Conservation (phyloP, 139 green algal species). For the Chlorella sp. region DNA sequence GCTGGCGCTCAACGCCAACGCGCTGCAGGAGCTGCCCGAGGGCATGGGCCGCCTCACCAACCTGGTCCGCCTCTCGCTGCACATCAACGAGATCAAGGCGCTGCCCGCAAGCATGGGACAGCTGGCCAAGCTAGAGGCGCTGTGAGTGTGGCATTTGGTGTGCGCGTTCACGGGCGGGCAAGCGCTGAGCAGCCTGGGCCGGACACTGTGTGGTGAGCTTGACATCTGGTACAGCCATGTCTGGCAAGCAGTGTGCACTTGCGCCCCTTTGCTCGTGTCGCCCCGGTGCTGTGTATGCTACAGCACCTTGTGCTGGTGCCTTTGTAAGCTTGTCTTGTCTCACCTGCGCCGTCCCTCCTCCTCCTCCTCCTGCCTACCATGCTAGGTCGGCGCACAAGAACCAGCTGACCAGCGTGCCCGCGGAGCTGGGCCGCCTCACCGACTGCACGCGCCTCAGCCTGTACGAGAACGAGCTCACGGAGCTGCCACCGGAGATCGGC, state of each 20-base stretch:
- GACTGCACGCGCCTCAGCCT: conserved; percentile 28
- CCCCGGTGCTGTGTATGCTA: too few species aligned
- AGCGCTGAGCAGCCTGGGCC: too few species aligned
- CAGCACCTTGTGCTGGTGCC: too few species aligned
- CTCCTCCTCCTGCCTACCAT: too few species aligned
- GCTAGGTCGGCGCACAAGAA: conserved; percentile 43
- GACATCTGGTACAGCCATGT: too few species aligned
- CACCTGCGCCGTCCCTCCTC: too few species aligned
- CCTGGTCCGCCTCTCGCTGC: conserved; percentile 16
- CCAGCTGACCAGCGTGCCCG: conserved; percentile 20
- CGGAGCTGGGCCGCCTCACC: conserved; percentile 21
- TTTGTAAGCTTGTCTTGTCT: too few species aligned
- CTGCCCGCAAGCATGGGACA: conserved; percentile 29
- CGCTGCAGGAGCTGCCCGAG: conserved; percentile 16
- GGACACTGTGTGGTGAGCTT: too few species aligned
- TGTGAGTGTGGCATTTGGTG: conserved; percentile 8
- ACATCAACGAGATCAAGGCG: conserved; percentile 27
- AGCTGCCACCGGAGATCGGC: conserved; percentile 21
- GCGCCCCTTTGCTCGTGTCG: too few species aligned
- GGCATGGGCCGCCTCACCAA: conserved; percentile 22
- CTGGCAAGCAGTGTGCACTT: too few species aligned
- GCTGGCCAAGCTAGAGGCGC: conserved; percentile 13
- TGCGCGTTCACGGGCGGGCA: too few species aligned
- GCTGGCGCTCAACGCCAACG: conserved; percentile 35
- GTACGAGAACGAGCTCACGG: conserved; percentile 27